These are phyloP conservation scores for Theobroma grandiflorum DNA, from an alignment of 441 rosid genomes.

Conservation along the genomic window DNA sequence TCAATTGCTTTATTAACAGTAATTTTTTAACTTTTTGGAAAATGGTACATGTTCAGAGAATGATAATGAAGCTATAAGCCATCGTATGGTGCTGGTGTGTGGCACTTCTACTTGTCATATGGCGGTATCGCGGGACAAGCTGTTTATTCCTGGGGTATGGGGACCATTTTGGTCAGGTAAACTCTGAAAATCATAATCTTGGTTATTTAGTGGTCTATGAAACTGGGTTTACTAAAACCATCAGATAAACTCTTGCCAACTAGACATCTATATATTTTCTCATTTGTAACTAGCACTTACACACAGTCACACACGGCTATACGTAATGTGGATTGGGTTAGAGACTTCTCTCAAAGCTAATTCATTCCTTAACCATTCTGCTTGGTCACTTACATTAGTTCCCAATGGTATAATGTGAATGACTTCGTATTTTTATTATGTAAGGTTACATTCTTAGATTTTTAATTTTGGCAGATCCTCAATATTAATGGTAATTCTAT, in stretches of 20 bases:
- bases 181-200: neutral
- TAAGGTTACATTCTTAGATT: neutral
- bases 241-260: neutral
- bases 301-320: neutral
- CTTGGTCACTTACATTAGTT: constrained; percentile 5
- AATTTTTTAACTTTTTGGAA: constrained; percentile 11
- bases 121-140: constrained; percentile 85
- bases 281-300: neutral
- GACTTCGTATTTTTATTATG: constrained; percentile 6
- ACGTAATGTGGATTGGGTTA: constrained; percentile 2
- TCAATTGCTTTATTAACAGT: constrained; percentile 3
- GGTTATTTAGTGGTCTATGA: constrained; percentile 1
- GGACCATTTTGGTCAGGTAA: constrained; percentile 99
- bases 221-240: constrained; percentile 10
- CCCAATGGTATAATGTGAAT: neutral
- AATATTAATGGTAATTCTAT: constrained; percentile 16
- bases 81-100: constrained; percentile 87
- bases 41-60: constrained; percentile 46
- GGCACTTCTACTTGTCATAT: constrained; percentile 98
- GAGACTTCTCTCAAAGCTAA: neutral
- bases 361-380: constrained; percentile 1
- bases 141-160: constrained; percentile 98
- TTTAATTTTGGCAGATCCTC: neutral
- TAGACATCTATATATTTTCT: neutral
- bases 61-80: constrained; percentile 73